Base-by-base conservation (phyloP, 177 flowering plant species). In the Tripterygium wilfordii region DNA sequence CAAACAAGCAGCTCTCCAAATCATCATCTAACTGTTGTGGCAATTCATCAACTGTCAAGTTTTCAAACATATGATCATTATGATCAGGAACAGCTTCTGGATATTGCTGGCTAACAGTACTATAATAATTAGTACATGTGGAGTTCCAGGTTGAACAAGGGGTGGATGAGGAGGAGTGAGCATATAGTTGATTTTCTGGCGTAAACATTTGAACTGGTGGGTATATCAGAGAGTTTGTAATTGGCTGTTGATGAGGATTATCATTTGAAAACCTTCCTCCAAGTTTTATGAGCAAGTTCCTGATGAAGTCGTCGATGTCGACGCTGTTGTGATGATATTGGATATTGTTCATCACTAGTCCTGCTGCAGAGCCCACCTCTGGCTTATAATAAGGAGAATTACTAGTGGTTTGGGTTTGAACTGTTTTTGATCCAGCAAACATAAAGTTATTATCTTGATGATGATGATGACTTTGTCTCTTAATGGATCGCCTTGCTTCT, bases 181-280 rank as follows among this genome's bases (percentile, higher is more conserved):
- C n/a, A n/a, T n/a, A n/a, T n/a, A n/a, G n/a, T n/a, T n/a, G n/a
- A n/a, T n/a, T n/a, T n/a, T n/a, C n/a, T n/a, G n/a, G n/a, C n/a
- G n/a, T n/a, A n/a, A 15, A 17, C 41, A 26, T 20, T 32, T 44
- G 50, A 14, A 58, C 52, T 42, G 62, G 66, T 8, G 62, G 65
- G 26, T 28, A 46, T 10, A 41, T 22, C 16, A n/a, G 8, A 23
- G 29, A 51, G 43, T 22, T 10, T 18, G 10, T 30, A 35, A 16
- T 28, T 17, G 42, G 10, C 3, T 32, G 41, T 18, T 53, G 62
- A 19, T 49, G 65, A 61, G 60, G 38, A 30, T 3, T 10, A 40
- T 57, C 45, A 31, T 68, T 59, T 9, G 69, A 58, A 44, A 71
- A 69, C 49, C 67, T 69, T 30, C 82, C 82, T 17, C 82, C 80